Conservation (phyloP, 768 basidiomycete genomes). For the Tylopilus vinaceipallidus region DNA sequence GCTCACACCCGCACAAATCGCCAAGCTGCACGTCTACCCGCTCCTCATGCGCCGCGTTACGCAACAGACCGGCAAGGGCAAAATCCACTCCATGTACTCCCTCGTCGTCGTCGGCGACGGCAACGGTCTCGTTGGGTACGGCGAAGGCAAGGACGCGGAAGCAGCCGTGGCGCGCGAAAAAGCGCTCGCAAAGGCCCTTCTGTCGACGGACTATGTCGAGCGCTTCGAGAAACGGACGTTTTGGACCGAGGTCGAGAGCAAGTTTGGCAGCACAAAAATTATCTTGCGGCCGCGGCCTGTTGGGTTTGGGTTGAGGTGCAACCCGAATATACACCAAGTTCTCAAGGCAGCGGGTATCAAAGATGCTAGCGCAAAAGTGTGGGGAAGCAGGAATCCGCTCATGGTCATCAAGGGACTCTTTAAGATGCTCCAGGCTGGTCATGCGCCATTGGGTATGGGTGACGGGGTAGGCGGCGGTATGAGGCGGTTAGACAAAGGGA, state of each 20-base stretch:
- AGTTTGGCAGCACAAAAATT: conserved; percentile 81
- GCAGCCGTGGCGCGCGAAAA: conserved; percentile 49
- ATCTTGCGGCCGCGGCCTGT: conserved; percentile 79
- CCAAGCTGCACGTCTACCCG: conserved; percentile 39
- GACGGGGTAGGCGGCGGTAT: conserved; percentile 76
- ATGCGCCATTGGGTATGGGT: conserved; percentile 78
- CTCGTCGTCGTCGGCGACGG: conserved; percentile 81
- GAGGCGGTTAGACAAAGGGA: conserved; percentile 69
- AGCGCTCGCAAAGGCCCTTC: conserved; percentile 67
- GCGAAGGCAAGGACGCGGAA: conserved; percentile 75
- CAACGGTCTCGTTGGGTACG: conserved; percentile 78
- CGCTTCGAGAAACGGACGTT: conserved; percentile 95
- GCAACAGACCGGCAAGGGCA: conserved; percentile 94
- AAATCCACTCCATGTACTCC: conserved; percentile 60
- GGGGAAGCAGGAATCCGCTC: conserved; percentile 81
- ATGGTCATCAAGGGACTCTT: conserved; percentile 81
- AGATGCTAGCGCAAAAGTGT: conserved; percentile 92
- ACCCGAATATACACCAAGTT: conserved; percentile 85
- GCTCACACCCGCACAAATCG: conserved; percentile 22
- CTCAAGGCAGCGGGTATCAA: conserved; percentile 93
- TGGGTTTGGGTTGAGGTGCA: conserved; percentile 90
- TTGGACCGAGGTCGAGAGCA: conserved; percentile 85
- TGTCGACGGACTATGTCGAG: conserved; percentile 89
- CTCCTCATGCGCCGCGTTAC: conserved; percentile 58
- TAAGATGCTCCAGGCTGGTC: conserved; percentile 81